Base-by-base conservation (phyloP, 2,329 filamentous ascomycete species). In the Trichoderma afroharzianum region DNA sequence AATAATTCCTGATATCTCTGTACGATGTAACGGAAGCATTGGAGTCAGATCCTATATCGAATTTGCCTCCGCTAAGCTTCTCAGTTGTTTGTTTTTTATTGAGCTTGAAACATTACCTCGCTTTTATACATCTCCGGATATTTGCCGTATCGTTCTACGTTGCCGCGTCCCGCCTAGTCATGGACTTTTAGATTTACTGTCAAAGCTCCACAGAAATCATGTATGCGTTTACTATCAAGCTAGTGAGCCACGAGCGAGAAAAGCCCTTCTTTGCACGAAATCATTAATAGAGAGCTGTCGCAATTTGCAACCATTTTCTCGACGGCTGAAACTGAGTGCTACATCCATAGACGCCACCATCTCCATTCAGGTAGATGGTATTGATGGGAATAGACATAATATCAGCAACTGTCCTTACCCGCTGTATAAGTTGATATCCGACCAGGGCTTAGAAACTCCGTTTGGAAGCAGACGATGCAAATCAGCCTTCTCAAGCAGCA, bases 321-420 rank as follows among this genome's bases (percentile, higher is more conserved):
- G 28, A 12, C 15, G 6, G 26, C 26, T 72, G 21, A 36, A 15
- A 24, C 14, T 64, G 1, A 39, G 24, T 2, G 33, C 18, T 21
- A 58, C 6, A 9, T 69, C 59, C 11, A 15, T 28, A 33, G 58
- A 64, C 12, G 28, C 63, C 4, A 15, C 18, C 12, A 64, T 69
- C 32, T 66, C 18, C 6, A 57, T 70, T 61, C 3, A 61, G 6
- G 36, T 72, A 18, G 39, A 57, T 43, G 4, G 32, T 3, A 6
- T 32, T 57, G 14, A 63, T 26, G 15, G 30, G 11, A 26, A 26
- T 32, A 47, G 28, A 30, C n/a, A 62, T 39, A 70, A 53, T 32
- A 53, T 72, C 7, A 70, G 71, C 39, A 70, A 70, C 6, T 72
- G 57, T 43, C 62, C 55, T 55, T 72, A 72, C 12, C 30, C 21